Percentiles rank a stretch among this genome's conserved stretches.
Conservation (phyloP, 331 rosid genomes). For the Ulmus americana region DNA sequence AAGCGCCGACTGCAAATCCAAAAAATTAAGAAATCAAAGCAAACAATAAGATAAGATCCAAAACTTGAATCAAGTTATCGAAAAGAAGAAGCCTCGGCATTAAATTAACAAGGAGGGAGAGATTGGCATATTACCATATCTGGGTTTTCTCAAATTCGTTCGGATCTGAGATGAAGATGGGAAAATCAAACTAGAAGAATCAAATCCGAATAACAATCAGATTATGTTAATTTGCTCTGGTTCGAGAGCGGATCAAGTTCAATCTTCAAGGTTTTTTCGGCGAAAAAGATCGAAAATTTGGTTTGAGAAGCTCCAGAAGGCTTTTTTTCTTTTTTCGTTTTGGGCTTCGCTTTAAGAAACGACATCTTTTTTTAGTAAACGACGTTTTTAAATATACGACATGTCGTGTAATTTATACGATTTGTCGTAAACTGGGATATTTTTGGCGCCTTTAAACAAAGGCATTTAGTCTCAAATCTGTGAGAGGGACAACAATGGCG, state of each 20-base stretch:
- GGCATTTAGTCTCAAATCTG: background rate
- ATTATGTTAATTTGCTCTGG: background rate
- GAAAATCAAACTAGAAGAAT: background rate
- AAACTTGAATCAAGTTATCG: background rate
- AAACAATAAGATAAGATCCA: background rate
- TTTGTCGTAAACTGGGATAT: no score
- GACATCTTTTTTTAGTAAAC: no score
- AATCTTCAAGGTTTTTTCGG: background rate
- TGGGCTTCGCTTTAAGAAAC: no score
- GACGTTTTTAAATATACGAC: no score
- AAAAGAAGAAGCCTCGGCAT: background rate
- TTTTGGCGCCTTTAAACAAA: no score
- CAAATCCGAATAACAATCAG: background rate
- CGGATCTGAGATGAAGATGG: conserved; percentile 14
- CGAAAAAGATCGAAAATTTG: background rate
- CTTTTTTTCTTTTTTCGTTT: no score
- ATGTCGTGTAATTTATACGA: no score
- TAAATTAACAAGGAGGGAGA: background rate
- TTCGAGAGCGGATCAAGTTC: background rate
- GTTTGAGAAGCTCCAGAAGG: no score
- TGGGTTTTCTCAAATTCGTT: background rate
- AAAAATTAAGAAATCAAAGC: background rate
- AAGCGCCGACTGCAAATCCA: conserved; percentile 56
- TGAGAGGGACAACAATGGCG: conserved; percentile 32
- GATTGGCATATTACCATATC: conserved; percentile 31